Base-by-base conservation (phyloP, 768 basidiomycete species). In the Rhodotorula toruloides region DNA sequence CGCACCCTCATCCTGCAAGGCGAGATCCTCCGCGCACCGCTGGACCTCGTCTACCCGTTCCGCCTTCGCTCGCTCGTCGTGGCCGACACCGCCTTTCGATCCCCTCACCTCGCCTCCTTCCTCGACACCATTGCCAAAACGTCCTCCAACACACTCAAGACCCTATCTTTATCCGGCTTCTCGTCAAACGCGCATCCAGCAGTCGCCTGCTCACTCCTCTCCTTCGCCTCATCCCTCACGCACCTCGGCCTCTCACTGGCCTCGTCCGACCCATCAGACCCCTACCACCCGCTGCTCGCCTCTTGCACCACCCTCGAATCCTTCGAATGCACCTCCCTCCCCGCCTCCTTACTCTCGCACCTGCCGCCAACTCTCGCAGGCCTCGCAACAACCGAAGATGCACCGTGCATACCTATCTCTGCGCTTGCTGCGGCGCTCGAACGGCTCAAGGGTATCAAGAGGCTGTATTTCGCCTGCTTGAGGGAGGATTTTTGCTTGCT, bases 241-340 rank as follows among this genome's bases (percentile, higher is more conserved):
- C 66, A 67, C 39, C n/a, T 62, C 39, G 66, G 66, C 22, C 56
- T 67, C 39, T 46, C 36, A 4, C 27, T 58, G 43, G 32, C 17
- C 1, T 3, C 22, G 0, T 1, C 31, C 2, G 42, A 37, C 36
- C 48, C 56, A 34, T 6, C 54, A 1, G 8, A 40, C 0, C 47
- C 54, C 17, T 67, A 61, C 43, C 19, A 39, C 4, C 43, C 36
- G 27, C 16, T 58, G 32, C 14, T 67, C 52, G 42, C 40, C n/a
- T n/a, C 60, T 1, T 43, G 50, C 4, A 34, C 31, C 2, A 2
- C 39, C 19, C 49, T 67, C 34, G 8, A 40, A 31, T 67, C 66
- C 13, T n/a, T 67, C 66, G 66, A 67, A 39, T 67, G 66, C 52
- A 62, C 61, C 21, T n/a, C 42, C 11, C 49, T 67, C 19, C 56